Conservation (phyloP, 2,329 filamentous ascomycete species). For the Colletotrichum sp. region DNA sequence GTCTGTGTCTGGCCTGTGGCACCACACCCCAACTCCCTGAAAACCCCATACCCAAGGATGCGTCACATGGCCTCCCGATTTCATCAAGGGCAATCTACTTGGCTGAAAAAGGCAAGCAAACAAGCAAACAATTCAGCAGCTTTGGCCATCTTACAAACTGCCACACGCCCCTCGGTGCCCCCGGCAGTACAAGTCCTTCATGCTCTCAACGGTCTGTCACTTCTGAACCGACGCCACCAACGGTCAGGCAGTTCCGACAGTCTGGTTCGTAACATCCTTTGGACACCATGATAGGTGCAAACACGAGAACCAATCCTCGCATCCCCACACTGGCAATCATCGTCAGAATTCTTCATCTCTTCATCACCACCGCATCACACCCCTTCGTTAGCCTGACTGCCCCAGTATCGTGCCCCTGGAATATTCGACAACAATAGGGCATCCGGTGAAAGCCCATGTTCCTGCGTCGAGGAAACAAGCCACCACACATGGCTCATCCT, state of each 20-base stretch:
- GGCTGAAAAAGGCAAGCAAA: background rate
- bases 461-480: slow-evolving; percentile 9
- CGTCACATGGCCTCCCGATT: background rate
- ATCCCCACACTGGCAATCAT: background rate
- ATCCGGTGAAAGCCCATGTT: background rate
- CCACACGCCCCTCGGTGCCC: background rate
- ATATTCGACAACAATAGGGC: background rate
- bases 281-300: background rate
- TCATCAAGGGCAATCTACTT: background rate
- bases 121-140: background rate
- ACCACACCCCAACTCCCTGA: background rate
- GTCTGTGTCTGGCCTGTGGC: background rate
- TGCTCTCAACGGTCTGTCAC: background rate
- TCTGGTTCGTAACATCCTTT: background rate
- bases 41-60: background rate
- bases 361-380: background rate
- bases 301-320: background rate
- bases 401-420: background rate
- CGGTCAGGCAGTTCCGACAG: background rate
- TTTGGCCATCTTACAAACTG: background rate
- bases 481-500: background rate
- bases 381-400: background rate
- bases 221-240: background rate
- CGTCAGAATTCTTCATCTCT: slow-evolving; percentile 6
- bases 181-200: background rate